Conservation (phyloP, 768 basidiomycete genomes). For the Lactarius psammicola region DNA sequence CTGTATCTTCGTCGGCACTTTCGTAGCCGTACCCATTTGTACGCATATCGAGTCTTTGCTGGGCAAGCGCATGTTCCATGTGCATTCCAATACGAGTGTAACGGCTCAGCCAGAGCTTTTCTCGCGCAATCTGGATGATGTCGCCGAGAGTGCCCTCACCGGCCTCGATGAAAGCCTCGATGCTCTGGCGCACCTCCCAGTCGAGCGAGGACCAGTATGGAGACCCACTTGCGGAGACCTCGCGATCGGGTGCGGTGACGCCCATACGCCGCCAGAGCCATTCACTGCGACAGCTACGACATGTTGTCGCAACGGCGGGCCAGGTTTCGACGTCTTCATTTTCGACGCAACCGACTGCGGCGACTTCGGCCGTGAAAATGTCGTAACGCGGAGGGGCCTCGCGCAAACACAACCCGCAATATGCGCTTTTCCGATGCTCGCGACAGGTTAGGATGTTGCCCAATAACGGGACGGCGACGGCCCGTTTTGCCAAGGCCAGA, state of each 20-base stretch:
- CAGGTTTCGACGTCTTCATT: slow-evolving; percentile 74
- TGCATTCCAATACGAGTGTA: slow-evolving; percentile 66
- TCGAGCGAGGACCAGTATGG: slow-evolving; percentile 41
- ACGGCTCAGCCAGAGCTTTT: slow-evolving; percentile 67
- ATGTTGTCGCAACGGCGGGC: slow-evolving; percentile 64
- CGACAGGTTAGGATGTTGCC: slow-evolving; percentile 54
- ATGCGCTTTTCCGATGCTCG: slow-evolving; percentile 61
- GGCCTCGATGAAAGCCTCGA: slow-evolving; percentile 72
- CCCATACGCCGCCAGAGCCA: slow-evolving; percentile 61
- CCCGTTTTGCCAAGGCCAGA: slow-evolving; percentile 51
- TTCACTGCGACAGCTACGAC: slow-evolving; percentile 62
- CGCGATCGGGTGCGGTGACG: slow-evolving; percentile 48
- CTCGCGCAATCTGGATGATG: slow-evolving; percentile 58
- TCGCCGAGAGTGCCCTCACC: slow-evolving; percentile 67
- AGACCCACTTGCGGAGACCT: slow-evolving; percentile 51
- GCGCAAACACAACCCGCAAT: slow-evolving; percentile 69
- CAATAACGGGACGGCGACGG: slow-evolving; percentile 42
- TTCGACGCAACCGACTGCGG: slow-evolving; percentile 51
- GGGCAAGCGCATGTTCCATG: slow-evolving; percentile 65
- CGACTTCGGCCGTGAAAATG: slow-evolving; percentile 28
- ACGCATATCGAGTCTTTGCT: slow-evolving; percentile 42
- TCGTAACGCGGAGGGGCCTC: slow-evolving; percentile 50
- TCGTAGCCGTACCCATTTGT: slow-evolving; percentile 38
- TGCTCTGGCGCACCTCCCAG: slow-evolving; percentile 65
- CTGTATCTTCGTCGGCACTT: slow-evolving; percentile 33